phyloP scores from a whole-genome alignment of 495 filamentous ascomycete genomes.

The Apodospora peruviana region DNA sequence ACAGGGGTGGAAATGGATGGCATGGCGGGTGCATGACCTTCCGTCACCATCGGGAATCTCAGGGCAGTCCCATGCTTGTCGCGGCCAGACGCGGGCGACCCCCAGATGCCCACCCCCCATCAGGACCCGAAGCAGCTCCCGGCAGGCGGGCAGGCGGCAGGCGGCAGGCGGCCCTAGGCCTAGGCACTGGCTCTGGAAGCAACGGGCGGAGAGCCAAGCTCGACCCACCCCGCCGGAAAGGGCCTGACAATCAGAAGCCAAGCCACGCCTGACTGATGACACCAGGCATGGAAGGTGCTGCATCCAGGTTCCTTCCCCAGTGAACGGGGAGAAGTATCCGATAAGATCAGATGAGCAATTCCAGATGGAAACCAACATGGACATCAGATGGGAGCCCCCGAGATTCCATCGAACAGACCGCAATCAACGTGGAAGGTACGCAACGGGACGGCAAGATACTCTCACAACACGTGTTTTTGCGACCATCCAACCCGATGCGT shows the following conservation, averaged over 20 bases:
- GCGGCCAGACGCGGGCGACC: constrained; percentile 8
- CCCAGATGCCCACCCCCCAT: neutral
- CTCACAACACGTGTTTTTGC: too few species aligned
- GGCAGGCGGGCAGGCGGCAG: neutral
- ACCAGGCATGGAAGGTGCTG: too few species aligned
- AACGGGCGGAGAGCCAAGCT: constrained; percentile 7
- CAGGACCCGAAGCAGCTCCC: constrained; percentile 2
- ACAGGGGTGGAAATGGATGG: neutral
- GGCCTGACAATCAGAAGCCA: neutral
- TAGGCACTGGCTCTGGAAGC: neutral
- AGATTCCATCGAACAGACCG: too few species aligned
- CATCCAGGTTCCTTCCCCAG: too few species aligned
- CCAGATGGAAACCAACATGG: too few species aligned
- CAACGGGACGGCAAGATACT: too few species aligned
- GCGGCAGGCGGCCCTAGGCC: too few species aligned
- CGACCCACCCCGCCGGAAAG: constrained; percentile 5
- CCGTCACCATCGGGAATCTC: constrained; percentile 21
- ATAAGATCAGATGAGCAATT: too few species aligned
- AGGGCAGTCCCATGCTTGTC: constrained; percentile 14
- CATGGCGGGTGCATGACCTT: constrained; percentile 1
- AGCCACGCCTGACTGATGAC: neutral
- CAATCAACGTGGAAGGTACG: too few species aligned
- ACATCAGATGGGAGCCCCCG: too few species aligned
- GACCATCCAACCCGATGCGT: too few species aligned
- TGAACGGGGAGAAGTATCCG: too few species aligned